Base-by-base conservation (phyloP, 352 stramenopile species). In the Pythium aquatile region DNA sequence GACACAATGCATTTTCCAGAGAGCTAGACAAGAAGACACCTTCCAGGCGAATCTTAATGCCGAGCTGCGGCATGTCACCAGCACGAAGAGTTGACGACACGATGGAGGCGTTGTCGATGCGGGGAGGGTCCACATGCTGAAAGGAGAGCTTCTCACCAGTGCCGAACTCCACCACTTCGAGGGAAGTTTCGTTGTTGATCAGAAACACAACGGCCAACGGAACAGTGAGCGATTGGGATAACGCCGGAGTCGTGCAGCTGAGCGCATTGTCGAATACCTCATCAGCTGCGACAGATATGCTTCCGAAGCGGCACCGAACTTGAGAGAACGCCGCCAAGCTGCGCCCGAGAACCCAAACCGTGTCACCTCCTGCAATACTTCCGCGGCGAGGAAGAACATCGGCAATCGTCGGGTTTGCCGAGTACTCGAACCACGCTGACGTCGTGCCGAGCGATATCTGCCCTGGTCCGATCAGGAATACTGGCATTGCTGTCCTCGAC, bases 351-450 rank as follows among this genome's bases (percentile, higher is more conserved):
- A 71, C 11, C 49, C 39, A 63, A 5, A 71, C 35, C 5, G 30
- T 2, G 30, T 61, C 58, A 33, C 57, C 67, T 8, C 67, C 67
- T n/a, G 3, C 28, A 8, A 55, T 26, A 0, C 26, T 24, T 30
- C 67, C 62, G 8, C 29, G 32, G 3, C 7, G 13, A 39, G 55
- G 59, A 16, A 54, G 16, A 6, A 60, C 26, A 2, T 54, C 28
- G 3, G 13, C 14, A 1, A 68, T 57, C 2, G 32, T 55, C 9
- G 65, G 65, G 28, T 42, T 20, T 2, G 28, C 24, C 1, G 48
- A 6, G 32, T 68, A 72, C 10, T 65, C n/a, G 39, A 68, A 72
- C 65, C 59, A 72, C 10, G 30, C 42, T 9, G 37, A 35, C 1
- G 14, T 6, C 40, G 52, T 6, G 13, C 47, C 56, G 10, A 68